Conservation (phyloP, 2,329 filamentous ascomycete genomes). For the Epichloe coenophiala region DNA sequence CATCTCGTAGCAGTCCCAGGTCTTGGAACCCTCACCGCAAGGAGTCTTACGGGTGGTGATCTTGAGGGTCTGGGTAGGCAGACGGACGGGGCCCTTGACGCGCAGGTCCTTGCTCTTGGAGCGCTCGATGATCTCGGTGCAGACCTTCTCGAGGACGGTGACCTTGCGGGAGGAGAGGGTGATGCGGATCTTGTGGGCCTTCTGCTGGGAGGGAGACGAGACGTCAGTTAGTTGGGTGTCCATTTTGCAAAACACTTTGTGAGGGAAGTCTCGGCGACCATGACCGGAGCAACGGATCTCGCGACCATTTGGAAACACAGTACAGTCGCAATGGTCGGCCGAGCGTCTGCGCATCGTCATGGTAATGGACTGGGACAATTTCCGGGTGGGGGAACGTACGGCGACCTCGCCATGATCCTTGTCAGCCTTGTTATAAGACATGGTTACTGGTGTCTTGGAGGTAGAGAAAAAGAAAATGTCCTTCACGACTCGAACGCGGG, state of each 20-base stretch:
- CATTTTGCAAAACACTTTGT: not conserved
- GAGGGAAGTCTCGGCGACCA: too few species aligned
- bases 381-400: conserved; percentile 33
- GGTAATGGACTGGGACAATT: not conserved
- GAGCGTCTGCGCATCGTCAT: not conserved
- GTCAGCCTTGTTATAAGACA: conserved; percentile 93
- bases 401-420: conserved; percentile 87
- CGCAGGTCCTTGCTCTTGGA: conserved; percentile 96
- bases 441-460: conserved; percentile 33
- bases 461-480: conserved; percentile 13
- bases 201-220: conserved; percentile 30
- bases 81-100: conserved; percentile 95
- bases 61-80: conserved; percentile 94
- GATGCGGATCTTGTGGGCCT: conserved; percentile 97
- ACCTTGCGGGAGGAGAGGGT: conserved; percentile 94
- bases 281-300: not conserved
- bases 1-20: conserved; percentile 98
- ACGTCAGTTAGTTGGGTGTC: conserved; percentile 7
- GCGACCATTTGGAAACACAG: not conserved
- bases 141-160: conserved; percentile 92
- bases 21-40: conserved; percentile 99
- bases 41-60: conserved; percentile 98
- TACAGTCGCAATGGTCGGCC: not conserved
- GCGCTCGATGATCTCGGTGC: conserved; percentile 94
- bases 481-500: conserved; percentile 71